phyloP scores from a whole-genome alignment of 2,329 filamentous ascomycete genomes.

The Exophiala sideris region DNA sequence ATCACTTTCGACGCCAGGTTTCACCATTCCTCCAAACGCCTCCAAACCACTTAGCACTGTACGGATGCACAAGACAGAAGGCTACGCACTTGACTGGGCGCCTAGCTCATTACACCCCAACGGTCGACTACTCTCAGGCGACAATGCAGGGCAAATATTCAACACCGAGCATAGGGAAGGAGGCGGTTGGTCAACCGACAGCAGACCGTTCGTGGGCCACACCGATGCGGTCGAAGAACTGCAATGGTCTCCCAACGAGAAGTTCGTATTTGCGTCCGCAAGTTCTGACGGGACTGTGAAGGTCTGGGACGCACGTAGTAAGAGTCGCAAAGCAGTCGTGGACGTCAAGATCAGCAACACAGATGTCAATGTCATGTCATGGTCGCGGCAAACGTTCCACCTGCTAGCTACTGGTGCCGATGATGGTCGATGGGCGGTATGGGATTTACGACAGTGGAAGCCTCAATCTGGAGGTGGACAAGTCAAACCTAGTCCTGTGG shows the following conservation, averaged over 20 bases:
- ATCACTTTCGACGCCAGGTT: conserved; percentile 86
- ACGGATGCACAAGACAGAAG: conserved; percentile 86
- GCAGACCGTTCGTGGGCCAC: conserved; percentile 78
- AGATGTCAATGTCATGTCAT: conserved; percentile 95
- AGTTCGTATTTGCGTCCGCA: conserved; percentile 89
- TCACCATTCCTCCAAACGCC: conserved; percentile 72
- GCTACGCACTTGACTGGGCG: conserved; percentile 97
- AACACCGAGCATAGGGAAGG: conserved; percentile 80
- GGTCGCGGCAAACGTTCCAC: conserved; percentile 84
- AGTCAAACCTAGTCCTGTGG: conserved; percentile 71
- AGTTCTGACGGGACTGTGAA: conserved; percentile 93
- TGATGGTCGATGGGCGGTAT: conserved; percentile 90
- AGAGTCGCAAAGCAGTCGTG: conserved; percentile 82
- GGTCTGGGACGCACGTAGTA: conserved; percentile 91
- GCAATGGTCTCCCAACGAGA: conserved; percentile 93
- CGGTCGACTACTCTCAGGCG: conserved; percentile 86
- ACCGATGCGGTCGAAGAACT: conserved; percentile 84
- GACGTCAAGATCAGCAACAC: conserved; percentile 77
- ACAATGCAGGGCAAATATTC: conserved; percentile 87
- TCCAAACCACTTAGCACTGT: conserved; percentile 87
- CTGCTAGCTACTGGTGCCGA: conserved; percentile 90
- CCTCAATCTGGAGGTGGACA: conserved; percentile 48
- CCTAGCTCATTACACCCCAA: conserved; percentile 62
- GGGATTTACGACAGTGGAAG: conserved; percentile 96
- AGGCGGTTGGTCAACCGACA: conserved; percentile 86